Base-by-base conservation (phyloP, 208 protist species). In the Polymyxa betae region DNA sequence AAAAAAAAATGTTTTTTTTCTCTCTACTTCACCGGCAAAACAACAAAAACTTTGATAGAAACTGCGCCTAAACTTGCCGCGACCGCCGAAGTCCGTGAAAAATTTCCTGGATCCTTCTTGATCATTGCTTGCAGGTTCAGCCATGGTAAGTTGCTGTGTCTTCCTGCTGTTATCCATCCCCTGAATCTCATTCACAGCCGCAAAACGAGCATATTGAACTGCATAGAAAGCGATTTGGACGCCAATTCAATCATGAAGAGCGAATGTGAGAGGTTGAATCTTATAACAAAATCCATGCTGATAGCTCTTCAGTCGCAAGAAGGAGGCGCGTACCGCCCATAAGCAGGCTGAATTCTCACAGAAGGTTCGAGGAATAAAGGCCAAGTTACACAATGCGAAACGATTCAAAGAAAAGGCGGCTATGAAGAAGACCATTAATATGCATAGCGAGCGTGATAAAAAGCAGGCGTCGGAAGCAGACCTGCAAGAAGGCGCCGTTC, bases 171-270 rank as follows among this genome's bases (percentile, higher is more conserved):
- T n/a, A n/a, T n/a, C n/a, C n/a, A n/a, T n/a, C n/a, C n/a, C n/a
- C n/a, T n/a, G 5, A 24, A 60, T 60, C 24, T 5, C 49, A 82
- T 82, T 82, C 5, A 82, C 89, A 91, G 92, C 92, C 98, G 91
- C 98, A 99, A 95, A 98, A 98, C 92, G 98, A 99, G 92, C 98
- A 99, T 93, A 99, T 99, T 95, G 98, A 99, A 93, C 95, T 98
- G 87, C 95, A 96, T 90, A 94, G 96, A 93, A 99, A 99, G 96
- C 96, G 98, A 77, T 97, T 98, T 93, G 99, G 99, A 78, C 94
- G 96, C 77, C 96, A 98, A 10, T 94, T 99, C 40, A 98, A 99
- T 94, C 95, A 99, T 92, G 97, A 96, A 43, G 98, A 99, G 94
- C 95, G 97, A 88, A 46, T 93, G 94, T 96, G 95, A 45, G 90